Evolutionary conservation across 2,329 filamentous ascomycete genomes (phyloP), one percentile per base, ranked within the genome.

Genomic region (Bipolaris sorokiniana): DNA sequence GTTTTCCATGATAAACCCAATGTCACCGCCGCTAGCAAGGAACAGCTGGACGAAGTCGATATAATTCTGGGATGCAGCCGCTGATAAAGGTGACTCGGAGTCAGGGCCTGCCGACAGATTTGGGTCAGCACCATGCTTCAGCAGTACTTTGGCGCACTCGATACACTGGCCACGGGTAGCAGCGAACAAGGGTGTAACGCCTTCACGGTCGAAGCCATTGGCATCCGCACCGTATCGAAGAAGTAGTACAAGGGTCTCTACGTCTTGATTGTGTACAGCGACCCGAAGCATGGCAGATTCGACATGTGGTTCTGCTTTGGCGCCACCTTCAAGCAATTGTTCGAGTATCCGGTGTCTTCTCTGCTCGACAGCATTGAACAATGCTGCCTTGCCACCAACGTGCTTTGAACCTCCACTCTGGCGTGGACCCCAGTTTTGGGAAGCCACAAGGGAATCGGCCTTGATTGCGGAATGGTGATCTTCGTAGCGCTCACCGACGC

Each of bases 341-440:
- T 73, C 70, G 11, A 75, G 64, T 11, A 84, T 85, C 10, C 86
- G 86, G 59, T 90, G 89, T 74, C 88, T 88, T 62, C 88, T 79
- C 4, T 90, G 80, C 48, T 83, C 82, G 0, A 86, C 85, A 3
- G 82, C 86, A 20, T 84, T 83, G 80, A 81, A 15, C 74, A 81
- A 60, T 22, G 66, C 75, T 23, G 66, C 65, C 55, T 75, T 77
- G 7, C 76, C 72, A 33, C 70, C 71, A 13, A 70, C 62, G 20
- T 70, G 60, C 44, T 72, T 70, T 5, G 72, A 71, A 11, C 64
- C 61, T 7, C 61, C 55, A 5, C 54, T 55, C 22, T 71, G 67
- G 42, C 72, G 60, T 9, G 67, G 62, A 10, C 56, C 50, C 66
- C 65, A 70, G 15, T 58, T 53, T 18, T 61, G 51, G 22, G 62